Evolutionary conservation across 805 yeast species (phyloP), one percentile per base, ranked within the genome.

Genomic region (Lipomyces oligophaga): DNA sequence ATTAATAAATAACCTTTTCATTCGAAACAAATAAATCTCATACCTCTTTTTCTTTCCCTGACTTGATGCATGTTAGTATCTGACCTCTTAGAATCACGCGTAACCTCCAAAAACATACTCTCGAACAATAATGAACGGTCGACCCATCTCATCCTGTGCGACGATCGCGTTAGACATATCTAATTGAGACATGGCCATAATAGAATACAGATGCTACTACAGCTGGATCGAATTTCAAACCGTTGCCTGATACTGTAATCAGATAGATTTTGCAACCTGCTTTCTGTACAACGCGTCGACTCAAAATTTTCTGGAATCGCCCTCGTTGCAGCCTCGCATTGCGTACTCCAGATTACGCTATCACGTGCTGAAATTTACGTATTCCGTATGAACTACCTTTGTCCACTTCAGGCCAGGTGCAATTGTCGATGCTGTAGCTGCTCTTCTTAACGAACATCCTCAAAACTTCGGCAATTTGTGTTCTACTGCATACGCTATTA

Each of bases 101-200:
- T n/a, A 4, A 36, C 16, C n/a, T 4, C 5, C 15, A 22, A 4
- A 25, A 16, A 78, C 80, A 63, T 69, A 78, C 65, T 93, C 99
- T 65, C 93, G 80, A 43, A 93, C 99, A 65, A 93, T 93, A 63
- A 93, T 90, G 66, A 93, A 87, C 18, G 99, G 99, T 68, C 98
- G 82, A 18, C 99, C 99, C 89, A 85, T 86, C 68, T 93, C 99
- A 67, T 93, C 99, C 69, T 90, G 98, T 3, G 98, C 97, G 73
- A 93, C 87, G 60, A 93, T 88, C 68, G 98, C 98, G 63, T 94
- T 93, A 58, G 97, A 89, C 77, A 93, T 74, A 67, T 93, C 98
- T 33, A 96, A 96, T 8, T 47, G 38, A 20, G 53, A 45, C 33
- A 41, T 41, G 22, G 28, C 32, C n/a, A 34, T 34, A 5, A 18